Percentiles rank a stretch among this genome's conserved stretches.
These are phyloP conservation scores for Mercurialis annua DNA, from an alignment of 345 rosid species.

Conservation along the genomic window DNA sequence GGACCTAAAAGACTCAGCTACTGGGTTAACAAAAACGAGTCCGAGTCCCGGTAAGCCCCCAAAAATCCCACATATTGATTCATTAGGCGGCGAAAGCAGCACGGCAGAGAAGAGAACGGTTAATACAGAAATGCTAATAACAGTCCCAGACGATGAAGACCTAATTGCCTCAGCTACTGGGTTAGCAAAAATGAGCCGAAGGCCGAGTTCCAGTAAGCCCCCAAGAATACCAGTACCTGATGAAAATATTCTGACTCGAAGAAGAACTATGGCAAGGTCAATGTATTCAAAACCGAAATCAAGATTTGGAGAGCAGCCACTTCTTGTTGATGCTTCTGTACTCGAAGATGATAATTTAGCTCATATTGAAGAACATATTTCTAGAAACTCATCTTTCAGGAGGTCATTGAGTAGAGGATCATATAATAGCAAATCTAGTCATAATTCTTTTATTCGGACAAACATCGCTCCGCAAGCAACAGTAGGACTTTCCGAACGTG, in stretches of 20 bases:
- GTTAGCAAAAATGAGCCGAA: constrained; percentile 32
- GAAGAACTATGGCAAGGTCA: constrained; percentile 49
- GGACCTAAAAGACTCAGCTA: constrained; percentile 35
- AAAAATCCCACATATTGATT: constrained; percentile 37
- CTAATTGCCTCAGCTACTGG: constrained; percentile 51
- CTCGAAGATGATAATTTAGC: constrained; percentile 38
- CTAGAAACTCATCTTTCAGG: constrained; percentile 35
- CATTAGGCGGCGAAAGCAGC: too few species aligned
- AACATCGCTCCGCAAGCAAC: constrained; percentile 32
- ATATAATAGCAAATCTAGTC: constrained; percentile 46
- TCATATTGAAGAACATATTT: constrained; percentile 37
- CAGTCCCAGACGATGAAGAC: constrained; percentile 40
- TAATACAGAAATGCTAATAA: constrained; percentile 49
- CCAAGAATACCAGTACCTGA: constrained; percentile 45
- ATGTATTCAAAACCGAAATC: constrained; percentile 69
- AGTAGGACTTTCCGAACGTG: constrained; percentile 30
- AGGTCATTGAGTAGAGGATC: constrained; percentile 41
- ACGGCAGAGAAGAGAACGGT: constrained; percentile 42
- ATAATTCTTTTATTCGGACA: constrained; percentile 25
- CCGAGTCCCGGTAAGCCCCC: constrained; percentile 66
- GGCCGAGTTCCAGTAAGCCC: constrained; percentile 56
- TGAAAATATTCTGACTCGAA: constrained; percentile 40
- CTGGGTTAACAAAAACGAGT: constrained; percentile 41
- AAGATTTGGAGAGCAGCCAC: constrained; percentile 70
- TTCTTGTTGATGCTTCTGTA: constrained; percentile 26